Conservation (phyloP, 176 grass and related monocot genomes). For the Zea luxurians region DNA sequence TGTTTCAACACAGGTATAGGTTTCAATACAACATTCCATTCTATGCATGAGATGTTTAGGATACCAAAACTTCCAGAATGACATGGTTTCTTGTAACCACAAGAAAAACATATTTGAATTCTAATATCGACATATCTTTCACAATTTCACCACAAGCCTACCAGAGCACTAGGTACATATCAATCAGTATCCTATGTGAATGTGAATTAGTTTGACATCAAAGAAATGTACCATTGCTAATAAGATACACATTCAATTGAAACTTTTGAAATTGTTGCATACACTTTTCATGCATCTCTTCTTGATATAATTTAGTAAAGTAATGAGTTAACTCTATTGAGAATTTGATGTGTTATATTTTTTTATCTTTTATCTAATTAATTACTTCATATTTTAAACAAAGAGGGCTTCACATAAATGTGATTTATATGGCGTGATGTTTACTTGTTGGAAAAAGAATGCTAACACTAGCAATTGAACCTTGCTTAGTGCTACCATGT, state of each 20-base stretch:
- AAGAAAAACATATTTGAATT: neutral
- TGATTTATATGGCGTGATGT: neutral
- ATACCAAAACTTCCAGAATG: neutral
- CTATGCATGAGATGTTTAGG: neutral
- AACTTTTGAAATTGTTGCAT: neutral
- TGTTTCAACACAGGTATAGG: neutral
- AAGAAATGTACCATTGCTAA: neutral
- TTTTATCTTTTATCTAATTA: neutral
- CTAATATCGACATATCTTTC: neutral
- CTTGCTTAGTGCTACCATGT: neutral
- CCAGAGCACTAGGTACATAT: neutral
- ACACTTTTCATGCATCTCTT: neutral
- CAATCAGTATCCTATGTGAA: neutral
- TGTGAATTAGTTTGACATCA: neutral
- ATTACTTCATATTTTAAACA: neutral
- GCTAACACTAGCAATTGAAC: neutral
- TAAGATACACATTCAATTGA: neutral
- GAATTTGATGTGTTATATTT: neutral
- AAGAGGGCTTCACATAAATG: neutral
- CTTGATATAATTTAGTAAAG: neutral
- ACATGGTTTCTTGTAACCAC: neutral
- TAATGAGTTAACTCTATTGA: neutral
- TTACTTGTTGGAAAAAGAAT: constrained; percentile 19
- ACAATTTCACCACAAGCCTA: neutral
- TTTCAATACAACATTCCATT: constrained; percentile 1